Evolutionary conservation across 768 basidiomycete species (phyloP).

Genomic region (Boletellus ananiceps): DNA sequence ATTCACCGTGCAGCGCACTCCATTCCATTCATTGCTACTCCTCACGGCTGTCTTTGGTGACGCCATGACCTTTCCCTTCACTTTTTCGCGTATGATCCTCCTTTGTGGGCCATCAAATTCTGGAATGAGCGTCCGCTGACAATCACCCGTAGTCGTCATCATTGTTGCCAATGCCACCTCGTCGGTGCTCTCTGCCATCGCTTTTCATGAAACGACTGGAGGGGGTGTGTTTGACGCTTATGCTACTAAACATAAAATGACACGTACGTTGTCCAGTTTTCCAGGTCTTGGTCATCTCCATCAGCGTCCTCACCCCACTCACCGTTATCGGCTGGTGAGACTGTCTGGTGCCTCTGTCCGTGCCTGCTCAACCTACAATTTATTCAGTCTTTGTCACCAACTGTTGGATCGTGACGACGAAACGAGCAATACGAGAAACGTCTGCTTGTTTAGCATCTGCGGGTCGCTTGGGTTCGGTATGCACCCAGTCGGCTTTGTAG

Average conservation of each 20-base stretch:
- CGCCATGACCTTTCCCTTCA: slow-evolving; percentile 25
- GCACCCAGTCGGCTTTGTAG: neutral
- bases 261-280: slow-evolving; percentile 13
- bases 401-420: slow-evolving; percentile 11
- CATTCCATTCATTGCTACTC: slow-evolving; percentile 5
- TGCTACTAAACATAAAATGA: neutral
- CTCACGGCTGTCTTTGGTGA: slow-evolving; percentile 18
- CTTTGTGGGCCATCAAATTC: slow-evolving; percentile 16
- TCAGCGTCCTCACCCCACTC: slow-evolving; percentile 10
- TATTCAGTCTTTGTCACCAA: slow-evolving; percentile 16
- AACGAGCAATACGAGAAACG: slow-evolving; percentile 20
- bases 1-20: neutral
- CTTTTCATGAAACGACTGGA: slow-evolving; percentile 19
- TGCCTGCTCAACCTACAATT: neutral
- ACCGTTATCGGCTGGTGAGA: slow-evolving; percentile 21
- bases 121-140: neutral
- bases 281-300: slow-evolving; percentile 15
- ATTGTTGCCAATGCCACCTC: slow-evolving; percentile 11
- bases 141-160: slow-evolving; percentile 14
- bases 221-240: slow-evolving; percentile 16
- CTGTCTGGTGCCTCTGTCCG: neutral
- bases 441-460: slow-evolving; percentile 19
- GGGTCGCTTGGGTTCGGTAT: slow-evolving; percentile 18
- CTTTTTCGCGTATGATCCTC: slow-evolving; percentile 15
- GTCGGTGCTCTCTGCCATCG: slow-evolving; percentile 12